These are phyloP conservation scores for Nakazawaea ishiwadae DNA, from an alignment of 805 yeast species.

Conservation along the genomic window DNA sequence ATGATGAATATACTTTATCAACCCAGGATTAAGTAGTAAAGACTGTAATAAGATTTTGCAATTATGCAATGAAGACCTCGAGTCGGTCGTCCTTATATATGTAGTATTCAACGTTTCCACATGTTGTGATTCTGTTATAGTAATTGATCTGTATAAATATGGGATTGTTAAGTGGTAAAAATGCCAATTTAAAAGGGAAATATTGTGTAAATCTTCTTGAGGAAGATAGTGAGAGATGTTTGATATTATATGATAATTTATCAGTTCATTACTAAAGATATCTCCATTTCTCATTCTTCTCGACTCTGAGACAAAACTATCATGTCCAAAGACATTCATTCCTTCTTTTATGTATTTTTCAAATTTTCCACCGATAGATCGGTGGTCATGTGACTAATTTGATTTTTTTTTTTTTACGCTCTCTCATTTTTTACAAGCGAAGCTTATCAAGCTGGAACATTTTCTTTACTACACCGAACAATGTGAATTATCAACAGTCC, in stretches of 20 bases:
- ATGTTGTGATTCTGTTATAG: slow-evolving; percentile 1
- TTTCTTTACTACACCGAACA: no score
- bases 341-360: not conserved
- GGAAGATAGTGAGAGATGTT: not conserved
- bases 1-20: not conserved
- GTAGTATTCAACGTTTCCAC: not conserved
- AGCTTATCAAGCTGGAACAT: no score
- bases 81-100: not conserved
- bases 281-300: not conserved
- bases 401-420: no score
- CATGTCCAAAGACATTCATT: not conserved
- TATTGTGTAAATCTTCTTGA: not conserved
- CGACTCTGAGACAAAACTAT: not conserved
- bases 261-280: not conserved
- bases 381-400: no score
- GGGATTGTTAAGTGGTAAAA: slow-evolving; percentile 5
- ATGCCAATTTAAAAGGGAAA: not conserved
- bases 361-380: no score
- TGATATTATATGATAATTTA: not conserved
- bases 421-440: no score
- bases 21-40: not conserved
- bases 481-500: no score
- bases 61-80: slow-evolving; percentile 2
- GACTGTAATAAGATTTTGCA: not conserved
- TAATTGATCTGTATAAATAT: slow-evolving; percentile 1